Base-by-base conservation (phyloP, 768 basidiomycete species). In the Coprinellus micaceus region DNA sequence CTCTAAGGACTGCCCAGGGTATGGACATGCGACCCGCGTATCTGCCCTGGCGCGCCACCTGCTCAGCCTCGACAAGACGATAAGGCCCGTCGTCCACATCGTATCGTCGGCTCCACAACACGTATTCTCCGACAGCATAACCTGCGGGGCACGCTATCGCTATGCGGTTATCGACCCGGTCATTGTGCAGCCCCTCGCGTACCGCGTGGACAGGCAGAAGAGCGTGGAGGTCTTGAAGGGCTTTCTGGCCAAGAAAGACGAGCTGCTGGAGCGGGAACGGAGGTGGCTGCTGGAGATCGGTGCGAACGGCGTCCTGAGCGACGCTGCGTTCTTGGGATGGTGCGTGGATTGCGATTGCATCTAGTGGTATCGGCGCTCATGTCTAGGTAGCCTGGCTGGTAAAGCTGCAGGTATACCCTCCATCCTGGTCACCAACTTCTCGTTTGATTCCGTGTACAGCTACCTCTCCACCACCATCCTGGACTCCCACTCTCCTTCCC, bases 1-100 rank as follows among this genome's bases (percentile, higher is more conserved):
- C 10, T 15, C 5, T 28, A 9, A 41, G 6, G 3, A 17, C 6
- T 21, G 52, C 11, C 37, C 60, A 88, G 85, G 86, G n/a, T 90
- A 86, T 54, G 86, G 89, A n/a, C 89, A 91, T 65, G 89, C 89
- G 9, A 92, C 89, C 2, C 82, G 89, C 36, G 89, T 91, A 15
- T 88, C 88, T 15, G 89, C 89, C 1, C 83, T 91, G 59, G 76
- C 86, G 2, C 69, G 75, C 45, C 81, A 84, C 60, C 75, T 92
- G 17, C 72, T 86, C 21, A 73, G 69, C 51, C 72, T 84, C 13
- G 61, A 66, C 9, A 59, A 63, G n/a, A 59, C 68, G 4, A 24
- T n/a, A 2, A 69, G 68, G 40, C 82, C 84, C 17, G 71, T 64
- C 7, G 71, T 91, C 10, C 73, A 83, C 66, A 85, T 92, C 54